Evolutionary conservation across 2,329 filamentous ascomycete genomes (phyloP), one percentile per base, ranked within the genome.

Genomic region (Thielaviopsis euricoi): DNA sequence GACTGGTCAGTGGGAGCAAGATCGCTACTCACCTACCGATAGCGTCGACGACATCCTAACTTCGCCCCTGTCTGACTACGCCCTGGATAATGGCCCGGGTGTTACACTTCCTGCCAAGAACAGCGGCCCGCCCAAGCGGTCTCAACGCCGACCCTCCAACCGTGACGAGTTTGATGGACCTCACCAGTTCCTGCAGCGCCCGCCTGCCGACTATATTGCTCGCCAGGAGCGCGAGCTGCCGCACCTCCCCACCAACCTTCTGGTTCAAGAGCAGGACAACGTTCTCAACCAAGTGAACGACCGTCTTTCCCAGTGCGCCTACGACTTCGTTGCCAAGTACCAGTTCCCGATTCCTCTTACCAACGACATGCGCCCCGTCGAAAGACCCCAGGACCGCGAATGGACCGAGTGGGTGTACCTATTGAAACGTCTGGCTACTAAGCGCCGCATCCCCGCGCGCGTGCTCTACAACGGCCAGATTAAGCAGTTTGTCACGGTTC

Each of bases 341-440:
- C 87, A 91, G 70, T 94, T 94, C 67, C 88, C 88, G 13, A 89
- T 94, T 64, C 88, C 88, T 12, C 71, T 93, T 65, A 87, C 88
- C 59, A 80, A 86, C 69, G 86, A 91, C 68, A 89, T 89, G 79
- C 80, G 87, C 64, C 84, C 85, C 1, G 77, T 90, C 56, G 82
- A 86, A 67, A 74, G 82, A 52, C 82, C 87, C 33, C 82, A 83
- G 65, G 87, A 90, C 70, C 79, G 87, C 62, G 88, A 93, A 69
- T 94, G 88, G 88, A 91, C 87, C 52, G 88, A 94, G 71, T 94
- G 88, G 88, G 88, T 91, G 58, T 89, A 90, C 69, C 78, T 94
- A 60, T 76, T 94, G 64, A 93, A 93, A 72, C 79, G 87, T 54
- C 78, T 94, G 60, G 88, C 88, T 33, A 94, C 88, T 37, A 93